phyloP scores from a whole-genome alignment of 139 green algal genomes.

The Chlorella sp. region DNA sequence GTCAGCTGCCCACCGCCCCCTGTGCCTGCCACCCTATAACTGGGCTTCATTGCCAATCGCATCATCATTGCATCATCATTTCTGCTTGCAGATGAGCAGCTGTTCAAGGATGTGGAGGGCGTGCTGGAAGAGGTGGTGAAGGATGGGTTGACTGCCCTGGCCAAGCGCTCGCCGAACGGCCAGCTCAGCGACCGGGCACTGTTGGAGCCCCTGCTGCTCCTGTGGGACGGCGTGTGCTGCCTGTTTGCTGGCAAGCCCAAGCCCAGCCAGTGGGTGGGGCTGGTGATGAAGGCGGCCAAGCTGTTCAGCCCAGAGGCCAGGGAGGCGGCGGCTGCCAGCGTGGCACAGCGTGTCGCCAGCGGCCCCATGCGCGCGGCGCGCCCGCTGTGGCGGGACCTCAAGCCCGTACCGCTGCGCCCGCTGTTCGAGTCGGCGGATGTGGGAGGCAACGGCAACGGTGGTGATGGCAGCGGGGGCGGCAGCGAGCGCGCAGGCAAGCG shows the following conservation, averaged over 20 bases:
- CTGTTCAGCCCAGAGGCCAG: slow-evolving; percentile 32
- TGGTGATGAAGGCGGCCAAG: slow-evolving; percentile 43
- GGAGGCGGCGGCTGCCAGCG: background rate
- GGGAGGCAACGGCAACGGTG: background rate
- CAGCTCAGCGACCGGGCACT: background rate
- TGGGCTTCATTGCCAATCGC: background rate
- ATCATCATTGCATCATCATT: background rate
- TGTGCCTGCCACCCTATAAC: background rate
- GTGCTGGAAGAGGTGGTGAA: slow-evolving; percentile 34
- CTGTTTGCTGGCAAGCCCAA: slow-evolving; percentile 40
- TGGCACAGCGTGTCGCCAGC: background rate
- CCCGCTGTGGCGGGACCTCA: slow-evolving; percentile 32
- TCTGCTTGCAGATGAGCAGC: slow-evolving; percentile 40
- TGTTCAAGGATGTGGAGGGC: slow-evolving; percentile 44
- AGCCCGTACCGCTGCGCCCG: slow-evolving; percentile 17
- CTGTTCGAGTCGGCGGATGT: slow-evolving; percentile 42
- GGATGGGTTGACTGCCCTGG: slow-evolving; percentile 25
- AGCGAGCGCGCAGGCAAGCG: slow-evolving; percentile 25
- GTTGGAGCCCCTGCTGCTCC: slow-evolving; percentile 28
- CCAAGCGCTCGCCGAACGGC: background rate
- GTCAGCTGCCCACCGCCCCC: no score
- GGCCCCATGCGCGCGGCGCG: slow-evolving; percentile 4
- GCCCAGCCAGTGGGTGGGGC: slow-evolving; percentile 40
- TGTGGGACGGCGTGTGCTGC: slow-evolving; percentile 52
- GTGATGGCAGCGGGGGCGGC: background rate